Evolutionary conservation across 23 red algal species (phyloP).

Genomic region (Gracilaria caudata): DNA sequence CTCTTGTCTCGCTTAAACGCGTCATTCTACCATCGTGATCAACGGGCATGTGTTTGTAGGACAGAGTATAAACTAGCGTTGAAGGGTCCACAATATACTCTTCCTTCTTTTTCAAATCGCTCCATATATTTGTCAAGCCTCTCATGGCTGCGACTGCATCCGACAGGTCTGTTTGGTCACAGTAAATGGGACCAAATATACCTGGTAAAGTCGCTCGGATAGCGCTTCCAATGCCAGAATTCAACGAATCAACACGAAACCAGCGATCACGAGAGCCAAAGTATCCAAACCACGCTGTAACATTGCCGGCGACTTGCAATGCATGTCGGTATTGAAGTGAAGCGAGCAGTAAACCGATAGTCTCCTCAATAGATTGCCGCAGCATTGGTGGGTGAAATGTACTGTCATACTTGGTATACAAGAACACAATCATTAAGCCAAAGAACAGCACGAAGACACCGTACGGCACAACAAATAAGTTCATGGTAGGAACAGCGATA

Average conservation of each 20-base stretch:
- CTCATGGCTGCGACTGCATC: slow-evolving; percentile 9
- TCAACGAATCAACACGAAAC: slow-evolving; percentile 14
- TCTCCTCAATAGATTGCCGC: neutral
- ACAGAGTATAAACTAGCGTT: neutral
- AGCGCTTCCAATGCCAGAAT: neutral
- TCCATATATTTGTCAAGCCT: slow-evolving; percentile 5
- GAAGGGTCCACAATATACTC: neutral
- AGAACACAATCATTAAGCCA: neutral
- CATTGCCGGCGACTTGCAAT: neutral
- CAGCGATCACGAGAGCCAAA: slow-evolving; percentile 17
- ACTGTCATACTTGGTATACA: neutral
- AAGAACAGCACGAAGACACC: neutral
- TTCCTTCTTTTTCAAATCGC: slow-evolving; percentile 7
- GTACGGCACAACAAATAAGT: neutral
- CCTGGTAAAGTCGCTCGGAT: neutral
- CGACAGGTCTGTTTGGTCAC: neutral
- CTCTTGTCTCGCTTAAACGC: neutral
- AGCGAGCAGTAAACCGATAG: neutral
- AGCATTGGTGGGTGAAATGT: neutral
- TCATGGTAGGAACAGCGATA: neutral
- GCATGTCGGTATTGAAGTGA: neutral
- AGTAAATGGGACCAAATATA: slow-evolving; percentile 6
- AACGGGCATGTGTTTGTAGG: slow-evolving; percentile 21
- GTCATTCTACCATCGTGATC: slow-evolving; percentile 4
- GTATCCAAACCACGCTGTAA: neutral